These are phyloP conservation scores for Fusarium sp. DNA, from an alignment of 2,329 filamentous ascomycete species.

Conservation along the genomic window DNA sequence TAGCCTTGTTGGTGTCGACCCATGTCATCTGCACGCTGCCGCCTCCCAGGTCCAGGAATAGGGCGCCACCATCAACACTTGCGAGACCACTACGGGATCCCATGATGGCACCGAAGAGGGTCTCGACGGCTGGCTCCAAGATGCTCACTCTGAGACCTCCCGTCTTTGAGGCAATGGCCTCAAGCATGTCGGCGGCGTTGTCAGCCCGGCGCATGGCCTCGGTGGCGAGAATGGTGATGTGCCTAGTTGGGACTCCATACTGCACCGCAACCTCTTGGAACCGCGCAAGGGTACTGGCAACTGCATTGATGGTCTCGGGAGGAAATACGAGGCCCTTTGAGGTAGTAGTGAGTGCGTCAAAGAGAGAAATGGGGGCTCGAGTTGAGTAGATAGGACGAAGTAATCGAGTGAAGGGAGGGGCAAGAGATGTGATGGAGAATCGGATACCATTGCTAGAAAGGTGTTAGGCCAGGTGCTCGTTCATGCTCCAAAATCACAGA, in stretches of 20 bases:
- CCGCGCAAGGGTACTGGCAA: conserved; percentile 70
- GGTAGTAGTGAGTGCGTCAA: conserved; percentile 74
- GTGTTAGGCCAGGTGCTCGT: conserved; percentile 6
- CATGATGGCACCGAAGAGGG: conserved; percentile 76
- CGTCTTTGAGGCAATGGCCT: conserved; percentile 67
- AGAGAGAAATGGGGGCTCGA: conserved; percentile 82
- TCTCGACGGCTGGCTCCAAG: conserved; percentile 81
- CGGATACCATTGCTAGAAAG: conserved; percentile 82
- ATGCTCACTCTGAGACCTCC: conserved; percentile 73
- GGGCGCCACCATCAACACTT: conserved; percentile 65
- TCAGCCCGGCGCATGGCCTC: conserved; percentile 84
- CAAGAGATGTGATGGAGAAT: conserved; percentile 86
- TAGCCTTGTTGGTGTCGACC: conserved; percentile 57
- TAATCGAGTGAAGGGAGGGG: conserved; percentile 72
- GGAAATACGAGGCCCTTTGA: conserved; percentile 55
- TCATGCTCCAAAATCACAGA: neutral
- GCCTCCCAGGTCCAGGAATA: conserved; percentile 88
- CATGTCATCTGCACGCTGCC: conserved; percentile 72
- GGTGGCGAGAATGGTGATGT: conserved; percentile 81
- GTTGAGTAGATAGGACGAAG: conserved; percentile 80
- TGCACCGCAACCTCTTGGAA: conserved; percentile 76
- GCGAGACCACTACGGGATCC: conserved; percentile 79
- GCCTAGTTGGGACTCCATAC: conserved; percentile 69
- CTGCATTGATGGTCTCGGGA: conserved; percentile 65
- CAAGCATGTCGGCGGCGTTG: conserved; percentile 74